phyloP scores from a whole-genome alignment of 306 rosid species.

The Fragaria nilgerrensis region DNA sequence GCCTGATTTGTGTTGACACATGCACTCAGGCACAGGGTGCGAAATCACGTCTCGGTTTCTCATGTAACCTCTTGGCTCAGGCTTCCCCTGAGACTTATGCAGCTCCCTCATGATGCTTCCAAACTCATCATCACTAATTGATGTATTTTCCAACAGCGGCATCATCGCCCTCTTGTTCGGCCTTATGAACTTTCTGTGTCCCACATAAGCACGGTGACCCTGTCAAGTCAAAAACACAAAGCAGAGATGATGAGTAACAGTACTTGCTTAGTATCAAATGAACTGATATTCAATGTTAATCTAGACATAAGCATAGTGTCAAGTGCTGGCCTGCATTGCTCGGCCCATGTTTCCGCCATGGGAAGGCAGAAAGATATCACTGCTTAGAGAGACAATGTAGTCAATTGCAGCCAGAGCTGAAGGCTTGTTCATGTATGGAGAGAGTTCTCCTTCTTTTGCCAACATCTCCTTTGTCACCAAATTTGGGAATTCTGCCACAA shows the following conservation, averaged over 20 bases:
- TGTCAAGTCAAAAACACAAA: background rate
- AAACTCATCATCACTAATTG: constrained; percentile 40
- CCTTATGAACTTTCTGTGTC: constrained; percentile 50
- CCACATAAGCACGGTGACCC: constrained; percentile 57
- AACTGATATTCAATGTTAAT: background rate
- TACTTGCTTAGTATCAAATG: background rate
- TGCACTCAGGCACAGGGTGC: constrained; percentile 50
- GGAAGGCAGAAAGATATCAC: constrained; percentile 50
- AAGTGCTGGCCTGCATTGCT: constrained; percentile 41
- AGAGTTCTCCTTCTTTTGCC: constrained; percentile 45
- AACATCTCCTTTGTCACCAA: constrained; percentile 46
- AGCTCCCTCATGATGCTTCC: constrained; percentile 32
- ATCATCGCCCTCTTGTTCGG: constrained; percentile 52
- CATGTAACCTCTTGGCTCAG: constrained; percentile 39
- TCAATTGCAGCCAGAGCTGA: constrained; percentile 61
- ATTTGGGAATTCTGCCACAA: constrained; percentile 45
- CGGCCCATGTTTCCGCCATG: constrained; percentile 64
- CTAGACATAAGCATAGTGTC: background rate
- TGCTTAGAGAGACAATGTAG: constrained; percentile 54
- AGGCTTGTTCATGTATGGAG: constrained; percentile 38
- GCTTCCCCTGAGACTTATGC: constrained; percentile 41
- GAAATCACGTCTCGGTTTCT: constrained; percentile 51
- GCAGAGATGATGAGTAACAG: background rate
- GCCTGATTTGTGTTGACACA: constrained; percentile 32
- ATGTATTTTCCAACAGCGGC: constrained; percentile 29